Evolutionary conservation across 2,329 filamentous ascomycete genomes (phyloP), one percentile per base, ranked within the genome.

Genomic region (Sporothrix pseudoabietina): DNA sequence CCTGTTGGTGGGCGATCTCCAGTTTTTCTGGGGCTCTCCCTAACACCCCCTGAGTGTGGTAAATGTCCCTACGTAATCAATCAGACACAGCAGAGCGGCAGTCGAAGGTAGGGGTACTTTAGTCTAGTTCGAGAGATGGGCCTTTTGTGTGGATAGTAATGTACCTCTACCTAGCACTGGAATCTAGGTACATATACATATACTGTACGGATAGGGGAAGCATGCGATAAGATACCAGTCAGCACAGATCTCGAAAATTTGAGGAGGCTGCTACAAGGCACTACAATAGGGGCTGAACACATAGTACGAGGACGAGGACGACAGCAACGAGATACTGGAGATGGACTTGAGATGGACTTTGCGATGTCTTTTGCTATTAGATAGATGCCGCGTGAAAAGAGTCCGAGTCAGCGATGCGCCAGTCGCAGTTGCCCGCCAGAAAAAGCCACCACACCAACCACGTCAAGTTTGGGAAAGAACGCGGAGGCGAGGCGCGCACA

Each of bases 341-440:
- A 26, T 22, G 52, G 8, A 26, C n/a, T 9, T 7, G 52, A 12
- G n/a, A 26, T 22, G 52, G 22, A 26, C n/a, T 9, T 9, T 55
- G 47, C 19, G 16, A 30, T 57, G 8, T n/a, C 19, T n/a, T 39
- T 35, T n/a, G 32, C n/a, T 19, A 19, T 4, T 44, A 30, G 14
- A 55, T 6, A 55, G 4, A 22, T 12, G 52, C 14, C 39, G 39
- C 59, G 39, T 14, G n/a, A 10, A 30, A 19, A 6, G 39, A 41
- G n/a, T 19, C 19, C 59, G 35, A 65, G 59, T 44, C 59, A 65
- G 61, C 61, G 61, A 66, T 63, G 61, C 57, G 61, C 26, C 52
- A 55, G 52, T 26, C 26, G 52, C 12, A 22, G 8, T 10, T 63
- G 35, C n/a, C 14, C 6, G n/a, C 8, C n/a, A 3, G 16, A 22